Percentiles rank a stretch among this genome's conserved stretches.
Evolutionary conservation across 192 early-diverging fungal genomes (phyloP).

Genomic region (Dispira parvispora): DNA sequence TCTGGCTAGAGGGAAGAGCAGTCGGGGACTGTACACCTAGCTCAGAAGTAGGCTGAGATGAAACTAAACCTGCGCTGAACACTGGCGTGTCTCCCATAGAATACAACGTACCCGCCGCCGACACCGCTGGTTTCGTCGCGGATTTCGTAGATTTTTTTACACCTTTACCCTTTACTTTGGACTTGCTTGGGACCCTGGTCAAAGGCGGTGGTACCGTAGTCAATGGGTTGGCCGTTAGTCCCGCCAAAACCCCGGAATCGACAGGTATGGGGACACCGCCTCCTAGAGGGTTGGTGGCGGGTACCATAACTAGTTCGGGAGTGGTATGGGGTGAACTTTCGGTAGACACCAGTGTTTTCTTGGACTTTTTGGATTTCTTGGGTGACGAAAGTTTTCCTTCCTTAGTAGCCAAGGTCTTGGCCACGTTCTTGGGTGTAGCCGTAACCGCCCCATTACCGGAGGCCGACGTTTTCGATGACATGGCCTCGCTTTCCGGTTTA

Average conservation of each 20-base stretch:
- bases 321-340: neutral
- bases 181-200: neutral
- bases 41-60: too few species aligned
- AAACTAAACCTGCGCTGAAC: too few species aligned
- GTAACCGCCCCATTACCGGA: neutral
- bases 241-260: neutral
- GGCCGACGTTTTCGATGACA: neutral
- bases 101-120: neutral
- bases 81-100: too few species aligned
- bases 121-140: neutral
- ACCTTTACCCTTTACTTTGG: neutral
- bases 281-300: neutral
- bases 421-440: neutral
- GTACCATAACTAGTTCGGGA: neutral
- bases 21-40: too few species aligned
- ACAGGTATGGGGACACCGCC: neutral
- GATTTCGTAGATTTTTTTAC: neutral
- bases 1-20: neutral
- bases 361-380: constrained; percentile 1
- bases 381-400: neutral
- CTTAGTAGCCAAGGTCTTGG: neutral
- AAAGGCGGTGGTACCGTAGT: neutral
- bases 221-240: too few species aligned
- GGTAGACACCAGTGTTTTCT: neutral
- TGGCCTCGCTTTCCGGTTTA: neutral